phyloP scores from a whole-genome alignment of 2,329 filamentous ascomycete genomes.

The Cladophialophora yegresii region DNA sequence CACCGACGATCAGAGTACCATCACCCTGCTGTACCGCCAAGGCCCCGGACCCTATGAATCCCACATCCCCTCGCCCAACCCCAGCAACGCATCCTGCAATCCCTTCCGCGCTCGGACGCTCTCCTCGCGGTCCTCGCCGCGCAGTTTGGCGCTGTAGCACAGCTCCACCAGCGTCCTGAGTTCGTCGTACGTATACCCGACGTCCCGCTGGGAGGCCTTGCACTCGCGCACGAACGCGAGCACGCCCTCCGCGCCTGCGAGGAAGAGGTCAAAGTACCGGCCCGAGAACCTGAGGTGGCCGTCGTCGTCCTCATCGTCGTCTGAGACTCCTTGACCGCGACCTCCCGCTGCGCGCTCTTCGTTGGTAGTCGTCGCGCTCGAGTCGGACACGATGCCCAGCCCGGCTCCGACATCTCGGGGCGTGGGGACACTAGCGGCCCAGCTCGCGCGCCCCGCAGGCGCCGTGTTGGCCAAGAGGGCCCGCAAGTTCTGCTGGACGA shows the following conservation, averaged over 20 bases:
- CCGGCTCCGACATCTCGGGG: constrained; percentile 17
- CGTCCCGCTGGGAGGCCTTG: constrained; percentile 42
- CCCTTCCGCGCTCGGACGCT: constrained; percentile 51
- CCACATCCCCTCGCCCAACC: constrained; percentile 53
- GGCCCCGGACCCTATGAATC: constrained; percentile 36
- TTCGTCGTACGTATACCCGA: constrained; percentile 50
- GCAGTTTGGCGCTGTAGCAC: constrained; percentile 49
- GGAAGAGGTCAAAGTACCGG: constrained; percentile 53
- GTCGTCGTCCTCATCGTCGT: constrained; percentile 36
- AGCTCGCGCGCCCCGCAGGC: background rate
- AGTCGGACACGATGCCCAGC: constrained; percentile 28
- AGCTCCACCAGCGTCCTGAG: constrained; percentile 49
- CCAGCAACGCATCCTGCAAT: constrained; percentile 48
- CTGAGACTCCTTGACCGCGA: background rate
- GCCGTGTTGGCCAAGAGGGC: constrained; percentile 65
- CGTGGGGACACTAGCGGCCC: constrained; percentile 31
- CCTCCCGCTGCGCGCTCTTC: background rate
- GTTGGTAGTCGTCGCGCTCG: constrained; percentile 4
- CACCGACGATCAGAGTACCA: too few relatives aligned
- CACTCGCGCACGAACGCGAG: constrained; percentile 50
- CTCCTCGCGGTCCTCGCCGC: constrained; percentile 50
- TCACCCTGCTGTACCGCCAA: too few relatives aligned
- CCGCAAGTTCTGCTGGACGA: constrained; percentile 94
- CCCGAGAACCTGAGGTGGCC: constrained; percentile 49
- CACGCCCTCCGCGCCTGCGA: constrained; percentile 49